These are phyloP conservation scores for Cutaneotrichosporon cyanovorans DNA, from an alignment of 1,284 basidiomycete species.

Conservation along the genomic window DNA sequence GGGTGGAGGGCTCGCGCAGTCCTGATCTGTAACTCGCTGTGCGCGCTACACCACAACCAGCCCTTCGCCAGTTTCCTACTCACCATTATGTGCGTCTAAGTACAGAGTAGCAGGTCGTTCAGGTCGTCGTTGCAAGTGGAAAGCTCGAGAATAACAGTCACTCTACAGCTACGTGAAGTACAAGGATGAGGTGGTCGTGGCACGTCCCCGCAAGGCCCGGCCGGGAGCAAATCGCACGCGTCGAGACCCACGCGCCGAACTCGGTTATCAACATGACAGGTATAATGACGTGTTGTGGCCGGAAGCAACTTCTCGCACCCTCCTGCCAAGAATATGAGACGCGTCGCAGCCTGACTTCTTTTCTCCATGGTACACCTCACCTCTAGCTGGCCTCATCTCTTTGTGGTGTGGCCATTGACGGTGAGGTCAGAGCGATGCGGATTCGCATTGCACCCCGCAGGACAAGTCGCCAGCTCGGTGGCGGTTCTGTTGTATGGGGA, in stretches of 20 bases:
- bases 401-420: conserved; percentile 7
- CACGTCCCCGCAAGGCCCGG: neutral
- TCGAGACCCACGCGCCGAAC: neutral
- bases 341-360: neutral
- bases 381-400: neutral
- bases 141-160: too few relatives aligned
- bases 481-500: conserved; percentile 17
- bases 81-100: conserved; percentile 1
- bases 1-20: neutral
- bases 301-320: too few relatives aligned
- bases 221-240: neutral
- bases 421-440: conserved; percentile 10
- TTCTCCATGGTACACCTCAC: conserved; percentile 5
- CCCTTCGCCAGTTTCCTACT: neutral
- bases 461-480: conserved; percentile 6
- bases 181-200: neutral
- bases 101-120: too few relatives aligned
- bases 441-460: conserved; percentile 14
- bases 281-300: neutral
- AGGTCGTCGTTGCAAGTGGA: too few relatives aligned
- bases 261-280: too few relatives aligned
- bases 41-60: neutral
- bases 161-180: neutral
- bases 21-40: neutral
- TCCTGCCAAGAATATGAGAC: too few relatives aligned